Percentiles rank a stretch among this genome's conserved stretches.
Evolutionary conservation across 345 rosid species (phyloP).

Genomic region (Eucalyptus erythrocorys): DNA sequence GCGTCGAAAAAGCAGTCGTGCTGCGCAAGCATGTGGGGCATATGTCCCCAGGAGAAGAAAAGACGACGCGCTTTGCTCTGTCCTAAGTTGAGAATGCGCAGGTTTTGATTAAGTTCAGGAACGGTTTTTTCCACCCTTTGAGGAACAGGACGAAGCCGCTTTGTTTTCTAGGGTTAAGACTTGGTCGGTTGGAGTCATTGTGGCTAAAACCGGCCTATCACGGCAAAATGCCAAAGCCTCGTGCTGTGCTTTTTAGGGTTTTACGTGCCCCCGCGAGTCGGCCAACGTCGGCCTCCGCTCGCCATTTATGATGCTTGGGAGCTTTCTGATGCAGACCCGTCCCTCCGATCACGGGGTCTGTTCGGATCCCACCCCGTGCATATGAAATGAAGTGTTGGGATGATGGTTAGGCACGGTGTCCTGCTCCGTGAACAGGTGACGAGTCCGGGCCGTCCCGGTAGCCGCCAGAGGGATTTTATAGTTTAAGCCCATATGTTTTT

Average conservation of each 20-base stretch:
- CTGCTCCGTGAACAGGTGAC: too few species aligned
- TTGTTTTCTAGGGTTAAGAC: background rate
- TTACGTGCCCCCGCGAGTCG: too few species aligned
- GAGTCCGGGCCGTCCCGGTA: too few species aligned
- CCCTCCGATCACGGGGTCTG: background rate
- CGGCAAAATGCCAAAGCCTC: background rate
- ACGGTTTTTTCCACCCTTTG: background rate
- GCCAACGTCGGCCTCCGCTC: too few species aligned
- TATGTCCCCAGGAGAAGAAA: rapidly evolving
- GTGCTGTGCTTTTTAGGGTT: background rate
- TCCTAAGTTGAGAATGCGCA: rapidly evolving
- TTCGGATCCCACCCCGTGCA: background rate
- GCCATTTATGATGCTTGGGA: background rate
- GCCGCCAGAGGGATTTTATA: too few species aligned
- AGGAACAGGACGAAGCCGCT: background rate
- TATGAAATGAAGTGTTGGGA: too few species aligned
- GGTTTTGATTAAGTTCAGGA: background rate
- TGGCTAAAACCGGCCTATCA: too few species aligned
- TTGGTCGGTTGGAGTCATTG: background rate
- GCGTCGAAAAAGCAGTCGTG: background rate
- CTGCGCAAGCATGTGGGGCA: too few species aligned
- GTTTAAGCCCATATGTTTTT: too few species aligned
- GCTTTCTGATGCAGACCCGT: rapidly evolving
- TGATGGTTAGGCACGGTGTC: too few species aligned
- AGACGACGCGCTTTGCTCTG: background rate